Evolutionary conservation across 768 basidiomycete species (phyloP), one percentile per base, ranked within the genome.

Genomic region (Dictyophora rubrovolvata): DNA sequence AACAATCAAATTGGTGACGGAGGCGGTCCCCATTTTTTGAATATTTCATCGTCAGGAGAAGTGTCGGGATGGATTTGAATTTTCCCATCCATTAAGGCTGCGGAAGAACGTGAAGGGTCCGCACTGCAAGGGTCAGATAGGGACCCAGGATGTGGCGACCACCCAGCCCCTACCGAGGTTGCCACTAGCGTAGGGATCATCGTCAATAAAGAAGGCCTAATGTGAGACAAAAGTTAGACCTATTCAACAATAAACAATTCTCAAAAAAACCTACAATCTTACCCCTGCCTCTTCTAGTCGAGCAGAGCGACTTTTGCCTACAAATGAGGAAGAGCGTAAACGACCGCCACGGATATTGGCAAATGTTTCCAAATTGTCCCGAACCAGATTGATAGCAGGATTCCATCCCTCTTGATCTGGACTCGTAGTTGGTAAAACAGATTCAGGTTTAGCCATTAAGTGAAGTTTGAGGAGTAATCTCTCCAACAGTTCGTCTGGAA

Each of bases 11-110:
- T 51, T 2, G 49, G 50, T n/a, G 57, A 59, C 14, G n/a, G 34
- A 9, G 55, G 55, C 5, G 16, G 56, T n/a, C 71, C 65, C 73
- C 73, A 72, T 63, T 63, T 69, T 57, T 67, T 63, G 62, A 71
- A 72, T 22, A 73, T 70, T 1, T 74, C 75, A 65, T 94, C 90
- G 60, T 88, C 82, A 34, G 71, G 74, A 50, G 80, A 75, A 1
- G 92, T 94, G 37, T 89, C 89, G 0, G 93, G 93, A 67, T 96
- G 93, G 6, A 95, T 74, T 69, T 92, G 90, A 16, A 93, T 75
- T 70, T 81, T 88, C 62, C 91, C 91, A 69, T 88, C 83, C 84
- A 84, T 90, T 7, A 93, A 75, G 1, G 87, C 89, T 10, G 89
- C 85, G 33, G 89, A 86, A 10, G 89, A 86, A 68, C 78, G 79